Evolutionary conservation across 192 early-diverging fungal genomes (phyloP), one percentile per base, ranked within the genome.

Genomic region (Coemansia brasiliensis): DNA sequence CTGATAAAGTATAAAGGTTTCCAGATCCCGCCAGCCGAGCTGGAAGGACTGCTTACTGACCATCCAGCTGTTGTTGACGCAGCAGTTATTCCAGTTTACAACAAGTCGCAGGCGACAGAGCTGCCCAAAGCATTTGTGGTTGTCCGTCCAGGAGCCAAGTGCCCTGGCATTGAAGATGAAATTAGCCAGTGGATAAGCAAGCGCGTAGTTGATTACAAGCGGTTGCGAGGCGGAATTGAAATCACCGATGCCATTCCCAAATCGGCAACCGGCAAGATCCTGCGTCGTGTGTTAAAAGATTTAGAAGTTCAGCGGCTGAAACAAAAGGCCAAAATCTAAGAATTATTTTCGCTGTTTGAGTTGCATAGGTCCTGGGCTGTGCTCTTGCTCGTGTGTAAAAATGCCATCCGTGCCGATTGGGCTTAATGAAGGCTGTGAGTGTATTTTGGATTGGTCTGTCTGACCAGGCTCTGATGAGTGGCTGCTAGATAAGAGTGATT

Each of bases 1-100:
- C 83, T 95, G 32, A 94, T 94, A 75, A 97, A 97, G 69, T 95
- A 93, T 87, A 95, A 96, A 63, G 84, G 86, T 7, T 84, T 84
- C 67, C 83, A 85, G 76, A 89, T 97, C 20, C 82, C 93, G 0
- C 95, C 94, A 1, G 93, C 93, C 7, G 93, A 95, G 72, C 80
- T 97, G 12, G 95, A 97, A 65, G 87, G 84, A 1, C 51, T 87
- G 57, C 70, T 94, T 48, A 61, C 90, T 0, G 69, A 83, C 38
- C 88, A 95, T 43, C 86, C 88, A 1, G 52, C 55, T 8, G 79
- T 97, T 27, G 65, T 80, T 12, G 89, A 92, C 50, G 81, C 82
- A 15, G 85, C 86, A 2, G 87, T 90, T 24, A 83, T 90, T 58
- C 83, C 83, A 25, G 63, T 86, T 1, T 84, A 87, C 39, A 83